These are phyloP conservation scores for Coemansia sp. DNA, from an alignment of 192 early-diverging fungal species.

Conservation along the genomic window DNA sequence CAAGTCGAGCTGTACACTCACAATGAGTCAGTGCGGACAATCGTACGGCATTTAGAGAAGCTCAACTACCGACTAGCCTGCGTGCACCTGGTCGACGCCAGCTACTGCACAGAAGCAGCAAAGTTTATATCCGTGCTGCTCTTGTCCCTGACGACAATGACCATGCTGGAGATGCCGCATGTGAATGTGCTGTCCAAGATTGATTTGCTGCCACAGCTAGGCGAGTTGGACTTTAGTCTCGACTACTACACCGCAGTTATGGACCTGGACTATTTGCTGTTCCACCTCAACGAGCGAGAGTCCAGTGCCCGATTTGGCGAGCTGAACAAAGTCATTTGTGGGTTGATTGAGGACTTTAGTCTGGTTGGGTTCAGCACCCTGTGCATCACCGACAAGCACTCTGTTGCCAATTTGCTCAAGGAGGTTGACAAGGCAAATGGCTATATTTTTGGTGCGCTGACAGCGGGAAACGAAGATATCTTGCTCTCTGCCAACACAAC, in stretches of 20 bases:
- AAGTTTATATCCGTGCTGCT: constrained; percentile 91
- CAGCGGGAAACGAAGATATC: constrained; percentile 73
- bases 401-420: constrained; percentile 69
- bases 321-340: constrained; percentile 81
- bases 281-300: constrained; percentile 65
- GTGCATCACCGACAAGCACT: constrained; percentile 75
- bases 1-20: constrained; percentile 99
- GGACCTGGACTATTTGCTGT: constrained; percentile 79
- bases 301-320: constrained; percentile 55
- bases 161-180: constrained; percentile 90
- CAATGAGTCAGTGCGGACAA: constrained; percentile 74
- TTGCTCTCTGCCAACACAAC: constrained; percentile 50
- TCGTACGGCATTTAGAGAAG: constrained; percentile 68
- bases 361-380: constrained; percentile 91
- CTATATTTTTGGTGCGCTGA: constrained; percentile 79
- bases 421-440: constrained; percentile 91
- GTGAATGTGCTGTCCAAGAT: constrained; percentile 96
- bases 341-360: constrained; percentile 86
- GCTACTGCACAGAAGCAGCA: constrained; percentile 86
- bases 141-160: constrained; percentile 87
- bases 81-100: constrained; percentile 86
- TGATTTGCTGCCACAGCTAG: constrained; percentile 82
- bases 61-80: constrained; percentile 63
- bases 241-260: constrained; percentile 96
- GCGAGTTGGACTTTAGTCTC: constrained; percentile 69